Evolutionary conservation across 2,329 filamentous ascomycete species (phyloP), one percentile per base, ranked within the genome.

Genomic region (Scedosporium minutisporum): DNA sequence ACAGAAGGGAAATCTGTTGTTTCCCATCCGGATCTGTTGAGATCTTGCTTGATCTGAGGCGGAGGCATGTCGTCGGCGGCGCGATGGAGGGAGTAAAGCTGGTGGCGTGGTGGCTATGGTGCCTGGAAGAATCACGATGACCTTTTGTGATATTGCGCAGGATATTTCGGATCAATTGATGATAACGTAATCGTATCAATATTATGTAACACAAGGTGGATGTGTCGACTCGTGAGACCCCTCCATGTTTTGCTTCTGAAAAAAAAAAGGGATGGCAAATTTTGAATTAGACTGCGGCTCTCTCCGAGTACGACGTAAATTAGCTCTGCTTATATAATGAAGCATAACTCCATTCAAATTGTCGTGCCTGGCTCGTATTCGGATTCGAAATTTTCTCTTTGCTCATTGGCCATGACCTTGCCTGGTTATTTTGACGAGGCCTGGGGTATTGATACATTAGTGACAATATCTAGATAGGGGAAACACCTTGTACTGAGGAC

Each of bases 11-110:
- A 92, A 75, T 95, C 91, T 58, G 91, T 95, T 38, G 91, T 89
- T 77, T 99, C 95, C 92, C 93, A 97, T 64, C 95, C 95, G 18
- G 92, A 95, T 62, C 95, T 86, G 77, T 97, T 97, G 57, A 97
- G 83, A 73, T 97, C 93, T 73, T 96, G 90, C 76, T 97, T 97
- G 74, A 97, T 97, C 75, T 96, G 92, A 12, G 92, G 89, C 63
- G 90, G 89, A 87, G 96, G 93, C 63, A 62, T 65, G 66, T 14
- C 63, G 51, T 21, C 12, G 23, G 55, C 48, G 57, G 29, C 42
- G n/a, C 25, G 21, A 58, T 51, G 18, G 60, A 14, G 33, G 33
- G 33, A 12, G 12, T 38, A 38, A 38, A 38, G 33, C 33, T 38
- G 33, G 33, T 38, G 33, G 33, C 33, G 33, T 38, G 33, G 33